These are phyloP conservation scores for Fomitopsis pulvina DNA, from an alignment of 768 basidiomycete species.

Conservation along the genomic window DNA sequence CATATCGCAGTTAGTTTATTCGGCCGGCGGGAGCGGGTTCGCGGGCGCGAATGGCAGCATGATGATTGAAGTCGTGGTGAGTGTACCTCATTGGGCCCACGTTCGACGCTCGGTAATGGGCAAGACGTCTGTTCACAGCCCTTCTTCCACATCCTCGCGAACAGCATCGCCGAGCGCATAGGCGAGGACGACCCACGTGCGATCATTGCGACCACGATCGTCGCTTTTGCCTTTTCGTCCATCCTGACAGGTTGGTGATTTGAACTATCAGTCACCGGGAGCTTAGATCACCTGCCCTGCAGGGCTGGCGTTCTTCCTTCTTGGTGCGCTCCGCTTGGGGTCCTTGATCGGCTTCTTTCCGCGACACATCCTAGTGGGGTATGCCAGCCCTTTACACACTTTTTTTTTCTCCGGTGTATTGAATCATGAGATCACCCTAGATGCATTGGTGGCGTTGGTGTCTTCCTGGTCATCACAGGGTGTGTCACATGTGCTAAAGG, in stretches of 20 bases:
- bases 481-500: slow-evolving; percentile 25
- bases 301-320: slow-evolving; percentile 80
- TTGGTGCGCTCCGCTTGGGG: slow-evolving; percentile 80
- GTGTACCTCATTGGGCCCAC: slow-evolving; percentile 21
- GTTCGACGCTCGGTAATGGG: background rate
- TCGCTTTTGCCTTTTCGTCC: slow-evolving; percentile 81
- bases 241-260: slow-evolving; percentile 66
- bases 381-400: slow-evolving; percentile 18
- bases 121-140: slow-evolving; percentile 42
- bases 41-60: slow-evolving; percentile 88
- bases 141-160: slow-evolving; percentile 91
- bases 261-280: background rate
- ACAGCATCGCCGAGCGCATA: slow-evolving; percentile 62
- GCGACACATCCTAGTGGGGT: slow-evolving; percentile 94
- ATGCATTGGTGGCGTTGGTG: slow-evolving; percentile 93
- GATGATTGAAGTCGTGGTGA: slow-evolving; percentile 97
- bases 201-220: slow-evolving; percentile 88
- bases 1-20: slow-evolving; percentile 79
- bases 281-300: slow-evolving; percentile 3
- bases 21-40: slow-evolving; percentile 83
- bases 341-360: slow-evolving; percentile 93
- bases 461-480: slow-evolving; percentile 89
- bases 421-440: slow-evolving; percentile 23
- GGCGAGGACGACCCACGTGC: slow-evolving; percentile 62
- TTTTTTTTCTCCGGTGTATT: background rate